Conservation (phyloP, 805 yeast genomes). For the Yamadazyma laniorum region DNA sequence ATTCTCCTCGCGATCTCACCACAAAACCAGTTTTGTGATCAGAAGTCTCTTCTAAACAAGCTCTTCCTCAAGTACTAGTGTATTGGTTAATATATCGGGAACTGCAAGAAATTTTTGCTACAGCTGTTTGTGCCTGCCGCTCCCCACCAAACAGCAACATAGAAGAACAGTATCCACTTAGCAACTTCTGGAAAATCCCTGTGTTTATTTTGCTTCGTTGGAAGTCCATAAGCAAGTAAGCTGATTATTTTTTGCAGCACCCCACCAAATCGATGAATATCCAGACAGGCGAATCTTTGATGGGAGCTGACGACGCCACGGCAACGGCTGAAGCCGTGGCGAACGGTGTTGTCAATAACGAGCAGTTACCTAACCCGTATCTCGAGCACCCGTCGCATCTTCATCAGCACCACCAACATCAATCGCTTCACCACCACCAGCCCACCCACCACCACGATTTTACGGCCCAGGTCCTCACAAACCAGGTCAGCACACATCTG, state of each 20-base stretch:
- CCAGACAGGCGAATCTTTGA: conserved; percentile 16
- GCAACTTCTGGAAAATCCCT: too few species aligned
- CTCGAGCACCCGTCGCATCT: conserved; percentile 5
- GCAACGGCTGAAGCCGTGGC: conserved; percentile 24
- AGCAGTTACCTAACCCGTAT: conserved; percentile 15
- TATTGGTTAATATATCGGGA: neutral
- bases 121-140: too few species aligned
- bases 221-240: too few species aligned
- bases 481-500: conserved; percentile 11
- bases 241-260: too few species aligned
- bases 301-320: conserved; percentile 20
- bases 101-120: neutral
- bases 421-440: conserved; percentile 11
- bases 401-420: conserved; percentile 11
- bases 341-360: conserved; percentile 18
- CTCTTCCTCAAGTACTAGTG: neutral
- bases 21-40: conserved; percentile 11
- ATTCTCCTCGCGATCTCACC: conserved; percentile 6
- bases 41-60: neutral
- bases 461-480: conserved; percentile 10
- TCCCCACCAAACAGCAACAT: too few species aligned
- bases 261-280: conserved; percentile 5
- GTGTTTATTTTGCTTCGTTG: too few species aligned
- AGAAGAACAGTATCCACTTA: too few species aligned
- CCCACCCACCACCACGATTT: conserved; percentile 6